Base-by-base conservation (phyloP, 306 rosid genomes). In the Rosa rugosa region DNA sequence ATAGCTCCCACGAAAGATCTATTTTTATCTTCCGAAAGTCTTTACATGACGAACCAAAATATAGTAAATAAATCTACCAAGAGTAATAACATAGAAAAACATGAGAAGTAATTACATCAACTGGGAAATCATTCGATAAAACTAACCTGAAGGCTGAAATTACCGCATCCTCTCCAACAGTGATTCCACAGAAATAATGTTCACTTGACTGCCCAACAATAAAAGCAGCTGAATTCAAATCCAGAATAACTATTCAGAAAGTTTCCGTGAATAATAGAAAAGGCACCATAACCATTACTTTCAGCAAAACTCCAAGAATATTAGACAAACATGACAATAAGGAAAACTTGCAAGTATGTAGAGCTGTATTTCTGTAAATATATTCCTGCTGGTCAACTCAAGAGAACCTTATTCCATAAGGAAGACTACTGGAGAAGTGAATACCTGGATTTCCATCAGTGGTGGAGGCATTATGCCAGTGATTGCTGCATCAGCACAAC, bases 181-280 rank as follows among this genome's bases (percentile, higher is more conserved):
- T 87, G 83, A 96, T 92, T 82, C 97, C 97, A 91, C 98, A 96
- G 73, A 84, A 96, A 83, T 96, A 96, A 77, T 85, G 93, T 77
- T 85, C 94, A 91, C 80, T 93, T 75, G 99, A 96, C 99, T 96
- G 99, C 91, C 91, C 98, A 93, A 95, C 89, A 95, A 92, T 85
- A 92, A 93, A 95, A 92, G 94, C 89, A 96, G 97, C 98, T 93
- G 98, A 96, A 91, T 93, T 95, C 97, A 96, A 96, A 93, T 87
- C 86, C 91, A 89, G 87, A 90, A 93, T 91, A 89, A 84, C 75
- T 89, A 36, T 65, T 95, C 97, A 94, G 97, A 91, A 81, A 83
- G 73, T 84, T 84, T 82, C 94, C 92, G 85, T 81, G 53, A 79
- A 60, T 90, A 82, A 81, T 41, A 62, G 68, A 64, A 46, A 77